Evolutionary conservation across 1,284 basidiomycete species (phyloP).

Genomic region (Boletus mariae): DNA sequence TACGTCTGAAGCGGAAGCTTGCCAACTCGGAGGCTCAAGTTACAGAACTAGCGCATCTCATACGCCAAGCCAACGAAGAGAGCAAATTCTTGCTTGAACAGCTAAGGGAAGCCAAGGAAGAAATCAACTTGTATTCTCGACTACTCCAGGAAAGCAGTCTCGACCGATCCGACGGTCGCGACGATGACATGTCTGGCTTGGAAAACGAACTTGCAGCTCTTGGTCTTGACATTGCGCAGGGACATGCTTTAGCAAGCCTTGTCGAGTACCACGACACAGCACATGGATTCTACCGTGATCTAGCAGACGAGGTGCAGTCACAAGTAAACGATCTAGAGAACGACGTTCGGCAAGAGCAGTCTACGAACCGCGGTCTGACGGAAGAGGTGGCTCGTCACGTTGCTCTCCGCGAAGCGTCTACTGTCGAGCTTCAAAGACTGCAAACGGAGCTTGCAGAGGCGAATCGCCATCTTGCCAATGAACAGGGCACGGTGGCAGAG

Average conservation of each 20-base stretch:
- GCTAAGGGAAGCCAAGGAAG: constrained; percentile 42
- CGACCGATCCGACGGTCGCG: neutral
- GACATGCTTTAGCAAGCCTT: constrained; percentile 13
- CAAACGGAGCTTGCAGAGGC: constrained; percentile 36
- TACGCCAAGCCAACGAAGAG: constrained; percentile 54
- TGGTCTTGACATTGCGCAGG: constrained; percentile 14
- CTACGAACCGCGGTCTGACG: constrained; percentile 35
- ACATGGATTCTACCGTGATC: constrained; percentile 35
- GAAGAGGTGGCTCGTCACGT: constrained; percentile 39
- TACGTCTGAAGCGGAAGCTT: constrained; percentile 61
- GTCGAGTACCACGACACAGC: constrained; percentile 19
- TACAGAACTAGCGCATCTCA: constrained; percentile 56
- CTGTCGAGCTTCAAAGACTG: constrained; percentile 36
- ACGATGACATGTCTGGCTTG: constrained; percentile 4
- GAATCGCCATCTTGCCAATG: constrained; percentile 25
- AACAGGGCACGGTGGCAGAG: constrained; percentile 19
- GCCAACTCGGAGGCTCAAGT: constrained; percentile 67
- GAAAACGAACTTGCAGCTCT: constrained; percentile 21
- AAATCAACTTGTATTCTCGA: constrained; percentile 35
- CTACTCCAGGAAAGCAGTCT: constrained; percentile 17
- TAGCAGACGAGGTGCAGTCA: constrained; percentile 33
- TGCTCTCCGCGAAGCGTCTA: constrained; percentile 39
- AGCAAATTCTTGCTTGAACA: constrained; percentile 43
- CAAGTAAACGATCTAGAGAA: constrained; percentile 30
- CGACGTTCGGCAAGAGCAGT: constrained; percentile 30